These are phyloP conservation scores for Thalassiosira mediterranea DNA, from an alignment of 352 stramenopile genomes.

Conservation along the genomic window DNA sequence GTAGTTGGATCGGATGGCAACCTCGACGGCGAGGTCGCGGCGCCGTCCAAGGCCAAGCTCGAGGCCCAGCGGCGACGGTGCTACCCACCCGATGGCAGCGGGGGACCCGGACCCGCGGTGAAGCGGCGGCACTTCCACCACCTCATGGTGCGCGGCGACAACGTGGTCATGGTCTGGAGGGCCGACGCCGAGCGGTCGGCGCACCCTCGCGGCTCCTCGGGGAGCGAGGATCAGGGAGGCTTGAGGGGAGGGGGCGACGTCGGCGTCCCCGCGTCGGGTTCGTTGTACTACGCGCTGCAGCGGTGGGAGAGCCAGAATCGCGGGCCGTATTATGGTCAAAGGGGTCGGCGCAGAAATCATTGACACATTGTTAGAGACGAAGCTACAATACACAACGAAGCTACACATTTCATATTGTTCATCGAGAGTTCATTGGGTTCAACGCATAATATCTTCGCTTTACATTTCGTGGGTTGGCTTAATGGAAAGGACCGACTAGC, in stretches of 20 bases:
- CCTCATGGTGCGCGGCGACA: slow-evolving; percentile 92
- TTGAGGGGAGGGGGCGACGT: slow-evolving; percentile 3
- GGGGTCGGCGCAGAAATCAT: too few relatives aligned
- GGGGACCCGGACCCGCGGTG: slow-evolving; percentile 41
- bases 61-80: slow-evolving; percentile 44
- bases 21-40: background rate
- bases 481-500: too few relatives aligned
- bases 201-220: slow-evolving; percentile 24
- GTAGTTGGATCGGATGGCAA: background rate
- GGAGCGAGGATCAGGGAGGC: slow-evolving; percentile 12
- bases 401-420: too few relatives aligned
- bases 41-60: slow-evolving; percentile 37
- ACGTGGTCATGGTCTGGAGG: slow-evolving; percentile 87
- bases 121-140: slow-evolving; percentile 83
- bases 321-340: too few relatives aligned
- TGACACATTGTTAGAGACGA: too few relatives aligned
- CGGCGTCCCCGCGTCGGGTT: slow-evolving; percentile 44
- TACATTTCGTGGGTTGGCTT: too few relatives aligned
- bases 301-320: slow-evolving; percentile 31
- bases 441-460: too few relatives aligned
- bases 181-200: slow-evolving; percentile 53
- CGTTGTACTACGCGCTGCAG: slow-evolving; percentile 40
- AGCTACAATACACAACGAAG: too few relatives aligned
- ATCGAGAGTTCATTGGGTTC: too few relatives aligned
- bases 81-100: slow-evolving; percentile 47